Percentiles rank a stretch among this genome's conserved stretches.
Evolutionary conservation across 179 eudicot genomes (phyloP).

Genomic region (Silene noctiflora): DNA sequence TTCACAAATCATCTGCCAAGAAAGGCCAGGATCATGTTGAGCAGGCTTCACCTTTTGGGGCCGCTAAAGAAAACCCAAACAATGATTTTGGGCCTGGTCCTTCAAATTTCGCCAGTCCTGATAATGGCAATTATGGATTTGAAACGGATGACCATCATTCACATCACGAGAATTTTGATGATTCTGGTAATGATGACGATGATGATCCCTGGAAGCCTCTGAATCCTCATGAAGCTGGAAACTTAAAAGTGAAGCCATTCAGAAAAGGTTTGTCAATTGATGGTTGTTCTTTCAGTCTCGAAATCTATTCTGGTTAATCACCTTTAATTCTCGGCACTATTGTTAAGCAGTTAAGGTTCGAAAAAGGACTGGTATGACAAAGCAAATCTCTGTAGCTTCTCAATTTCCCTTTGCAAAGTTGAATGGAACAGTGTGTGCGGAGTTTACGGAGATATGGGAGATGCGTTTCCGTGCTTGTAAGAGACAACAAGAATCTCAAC

Average conservation of each 20-base stretch:
- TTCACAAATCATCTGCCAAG: slow-evolving; percentile 46
- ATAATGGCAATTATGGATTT: slow-evolving; percentile 36
- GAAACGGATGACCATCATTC: slow-evolving; percentile 50
- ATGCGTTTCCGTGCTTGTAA: slow-evolving; percentile 27
- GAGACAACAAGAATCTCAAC: slow-evolving; percentile 40
- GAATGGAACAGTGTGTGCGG: slow-evolving; percentile 56
- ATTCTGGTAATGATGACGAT: slow-evolving; percentile 50
- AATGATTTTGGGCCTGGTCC: slow-evolving; percentile 37
- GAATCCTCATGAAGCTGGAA: slow-evolving; percentile 92
- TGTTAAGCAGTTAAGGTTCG: slow-evolving; percentile 53
- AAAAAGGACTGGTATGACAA: slow-evolving; percentile 33
- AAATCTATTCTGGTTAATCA: slow-evolving; percentile 6
- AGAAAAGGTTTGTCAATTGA: slow-evolving; percentile 50
- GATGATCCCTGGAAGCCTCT: slow-evolving; percentile 93
- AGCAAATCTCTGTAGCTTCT: slow-evolving; percentile 27
- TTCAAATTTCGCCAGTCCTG: slow-evolving; percentile 32
- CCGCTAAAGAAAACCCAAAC: slow-evolving; percentile 27
- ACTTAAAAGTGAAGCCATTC: slow-evolving; percentile 76
- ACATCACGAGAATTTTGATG: slow-evolving; percentile 45
- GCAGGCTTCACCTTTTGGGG: slow-evolving; percentile 34
- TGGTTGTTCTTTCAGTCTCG: slow-evolving; percentile 13
- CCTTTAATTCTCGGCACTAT: slow-evolving; percentile 8
- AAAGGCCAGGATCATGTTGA: slow-evolving; percentile 39
- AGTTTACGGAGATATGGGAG: slow-evolving; percentile 63
- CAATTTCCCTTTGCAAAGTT: slow-evolving; percentile 76